These are phyloP conservation scores for Sordariomycetes sp. DNA, from an alignment of 2,329 filamentous ascomycete species.

Conservation along the genomic window DNA sequence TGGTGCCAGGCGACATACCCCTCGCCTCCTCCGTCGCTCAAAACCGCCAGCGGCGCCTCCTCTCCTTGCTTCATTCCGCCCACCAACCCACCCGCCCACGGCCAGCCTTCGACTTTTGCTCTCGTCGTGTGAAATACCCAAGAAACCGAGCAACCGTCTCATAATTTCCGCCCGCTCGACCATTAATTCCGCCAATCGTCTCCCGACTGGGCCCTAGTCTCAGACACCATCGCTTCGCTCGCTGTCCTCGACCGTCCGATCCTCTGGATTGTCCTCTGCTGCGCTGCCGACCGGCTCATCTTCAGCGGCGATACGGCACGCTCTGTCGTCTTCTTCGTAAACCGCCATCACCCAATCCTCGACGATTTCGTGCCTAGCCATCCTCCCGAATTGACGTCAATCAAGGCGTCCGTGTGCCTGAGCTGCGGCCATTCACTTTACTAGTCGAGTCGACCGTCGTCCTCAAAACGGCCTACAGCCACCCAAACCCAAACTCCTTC, in stretches of 20 bases:
- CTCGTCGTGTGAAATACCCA: background rate
- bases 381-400: background rate
- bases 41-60: constrained; percentile 3
- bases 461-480: background rate
- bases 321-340: background rate
- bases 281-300: background rate
- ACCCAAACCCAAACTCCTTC: background rate
- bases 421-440: background rate
- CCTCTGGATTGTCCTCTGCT: background rate
- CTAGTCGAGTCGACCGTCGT: background rate
- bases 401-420: background rate
- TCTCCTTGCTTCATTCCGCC: background rate
- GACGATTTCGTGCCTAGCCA: background rate
- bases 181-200: background rate
- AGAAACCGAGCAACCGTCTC: background rate
- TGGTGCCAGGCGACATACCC: background rate
- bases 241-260: background rate
- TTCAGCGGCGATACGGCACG: background rate
- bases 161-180: background rate
- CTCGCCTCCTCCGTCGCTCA: background rate
- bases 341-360: background rate
- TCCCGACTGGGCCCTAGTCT: background rate
- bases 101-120: background rate
- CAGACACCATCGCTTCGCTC: background rate
- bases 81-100: background rate